These are phyloP conservation scores for Suillus plorans DNA, from an alignment of 768 basidiomycete species.

Conservation along the genomic window DNA sequence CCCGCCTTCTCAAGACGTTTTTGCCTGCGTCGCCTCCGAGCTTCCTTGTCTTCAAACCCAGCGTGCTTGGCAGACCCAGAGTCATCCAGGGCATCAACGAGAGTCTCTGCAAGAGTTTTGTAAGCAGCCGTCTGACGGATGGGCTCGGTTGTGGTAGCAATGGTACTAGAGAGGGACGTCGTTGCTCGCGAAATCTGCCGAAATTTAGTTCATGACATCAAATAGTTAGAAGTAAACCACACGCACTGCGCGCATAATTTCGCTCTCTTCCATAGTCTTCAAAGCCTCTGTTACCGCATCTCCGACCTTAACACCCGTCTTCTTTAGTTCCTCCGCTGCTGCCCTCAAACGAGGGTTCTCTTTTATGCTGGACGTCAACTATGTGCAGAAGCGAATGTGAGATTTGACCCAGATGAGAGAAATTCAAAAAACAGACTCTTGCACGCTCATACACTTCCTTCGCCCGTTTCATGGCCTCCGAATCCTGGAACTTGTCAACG, in stretches of 20 bases:
- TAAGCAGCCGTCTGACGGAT: conserved; percentile 95
- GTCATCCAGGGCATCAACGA: conserved; percentile 93
- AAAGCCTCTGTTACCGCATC: conserved; percentile 94
- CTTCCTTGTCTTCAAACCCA: conserved; percentile 95
- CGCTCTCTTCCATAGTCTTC: conserved; percentile 92
- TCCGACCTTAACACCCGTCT: conserved; percentile 85
- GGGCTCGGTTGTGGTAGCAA: conserved; percentile 91
- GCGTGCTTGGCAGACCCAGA: conserved; percentile 91
- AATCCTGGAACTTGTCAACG: conserved; percentile 96
- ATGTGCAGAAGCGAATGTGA: conserved; percentile 9
- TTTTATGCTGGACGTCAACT: conserved; percentile 93
- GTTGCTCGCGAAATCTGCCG: conserved; percentile 81
- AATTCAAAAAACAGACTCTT: conserved; percentile 56
- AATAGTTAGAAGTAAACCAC: neutral
- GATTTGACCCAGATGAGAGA: conserved; percentile 1
- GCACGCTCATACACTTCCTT: conserved; percentile 92
- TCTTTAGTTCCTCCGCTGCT: conserved; percentile 90
- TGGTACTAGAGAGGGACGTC: conserved; percentile 80
- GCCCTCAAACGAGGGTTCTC: conserved; percentile 91
- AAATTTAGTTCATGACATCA: neutral
- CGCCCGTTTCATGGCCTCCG: conserved; percentile 92
- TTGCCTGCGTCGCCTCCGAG: conserved; percentile 77
- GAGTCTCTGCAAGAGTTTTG: conserved; percentile 83
- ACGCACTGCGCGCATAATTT: conserved; percentile 81
- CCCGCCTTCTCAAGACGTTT: conserved; percentile 85